Conservation (phyloP, 345 rosid species). For the Populus pruinosa region DNA sequence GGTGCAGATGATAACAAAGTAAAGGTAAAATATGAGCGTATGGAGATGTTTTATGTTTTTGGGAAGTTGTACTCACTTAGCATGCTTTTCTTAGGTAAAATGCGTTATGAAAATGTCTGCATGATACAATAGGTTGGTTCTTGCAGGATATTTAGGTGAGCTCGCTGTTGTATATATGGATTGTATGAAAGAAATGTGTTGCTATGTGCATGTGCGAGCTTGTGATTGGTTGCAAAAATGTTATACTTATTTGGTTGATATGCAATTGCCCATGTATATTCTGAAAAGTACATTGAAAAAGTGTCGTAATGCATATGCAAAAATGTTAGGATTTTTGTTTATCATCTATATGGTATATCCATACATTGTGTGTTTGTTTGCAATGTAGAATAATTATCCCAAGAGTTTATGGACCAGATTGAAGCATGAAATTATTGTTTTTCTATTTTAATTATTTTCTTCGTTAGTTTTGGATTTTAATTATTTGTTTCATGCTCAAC, state of each 20-base stretch:
- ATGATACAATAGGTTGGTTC: background rate
- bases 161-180: background rate
- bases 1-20: conserved; percentile 99
- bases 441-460: too few relatives aligned
- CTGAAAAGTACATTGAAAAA: background rate
- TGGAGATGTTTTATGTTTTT: background rate
- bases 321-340: background rate
- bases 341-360: background rate
- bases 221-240: background rate
- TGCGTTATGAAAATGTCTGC: background rate
- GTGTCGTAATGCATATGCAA: background rate
- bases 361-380: background rate
- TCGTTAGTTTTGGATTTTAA: too few relatives aligned
- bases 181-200: background rate
- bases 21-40: conserved; percentile 48
- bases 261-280: background rate
- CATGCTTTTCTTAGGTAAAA: background rate
- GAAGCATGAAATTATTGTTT: too few relatives aligned
- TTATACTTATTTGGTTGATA: background rate
- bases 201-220: background rate
- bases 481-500: too few relatives aligned
- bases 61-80: background rate
- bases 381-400: too few relatives aligned
- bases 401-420: too few relatives aligned
- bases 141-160: background rate